phyloP scores from a whole-genome alignment of 2,329 filamentous ascomycete species.

The Zasmidium citrigriseum region DNA sequence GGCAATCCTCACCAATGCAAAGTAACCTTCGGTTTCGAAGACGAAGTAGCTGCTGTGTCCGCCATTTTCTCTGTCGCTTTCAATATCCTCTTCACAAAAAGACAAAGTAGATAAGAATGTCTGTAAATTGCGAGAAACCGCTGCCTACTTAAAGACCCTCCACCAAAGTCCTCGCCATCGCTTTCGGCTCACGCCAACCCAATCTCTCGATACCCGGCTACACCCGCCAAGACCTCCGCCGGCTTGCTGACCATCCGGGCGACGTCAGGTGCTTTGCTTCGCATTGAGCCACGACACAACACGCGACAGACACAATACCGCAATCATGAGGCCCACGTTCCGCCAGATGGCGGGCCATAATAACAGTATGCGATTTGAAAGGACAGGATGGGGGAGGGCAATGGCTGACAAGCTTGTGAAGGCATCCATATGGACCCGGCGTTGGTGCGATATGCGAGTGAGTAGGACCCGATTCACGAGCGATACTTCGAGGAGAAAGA shows the following conservation, averaged over 20 bases:
- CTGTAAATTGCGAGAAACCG: too few species aligned
- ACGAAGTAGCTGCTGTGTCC: conserved; percentile 9
- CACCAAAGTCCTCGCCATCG: conserved; percentile 5
- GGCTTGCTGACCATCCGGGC: neutral
- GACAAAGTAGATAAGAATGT: neutral
- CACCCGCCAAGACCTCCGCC: neutral
- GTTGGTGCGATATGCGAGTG: conserved; percentile 57
- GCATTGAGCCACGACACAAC: neutral
- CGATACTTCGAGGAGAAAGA: neutral
- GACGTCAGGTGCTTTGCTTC: neutral
- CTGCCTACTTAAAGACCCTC: too few species aligned
- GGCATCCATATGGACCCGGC: conserved; percentile 57
- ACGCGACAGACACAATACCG: conserved; percentile 8
- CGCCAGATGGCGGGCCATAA: conserved; percentile 40
- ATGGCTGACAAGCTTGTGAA: conserved; percentile 32
- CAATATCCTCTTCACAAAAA: neutral
- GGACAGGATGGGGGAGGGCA: neutral
- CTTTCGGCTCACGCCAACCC: neutral
- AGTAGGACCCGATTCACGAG: conserved; percentile 39
- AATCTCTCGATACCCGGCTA: neutral
- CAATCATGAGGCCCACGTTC: conserved; percentile 33
- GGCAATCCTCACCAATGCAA: conserved; percentile 59
- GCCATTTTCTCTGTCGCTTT: conserved; percentile 22
- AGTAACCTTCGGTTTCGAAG: conserved; percentile 57
- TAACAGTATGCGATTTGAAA: conserved; percentile 28